Percentiles rank a stretch among this genome's conserved stretches.
phyloP scores from a whole-genome alignment of 2,329 filamentous ascomycete species.

The Chaetomium sp. region DNA sequence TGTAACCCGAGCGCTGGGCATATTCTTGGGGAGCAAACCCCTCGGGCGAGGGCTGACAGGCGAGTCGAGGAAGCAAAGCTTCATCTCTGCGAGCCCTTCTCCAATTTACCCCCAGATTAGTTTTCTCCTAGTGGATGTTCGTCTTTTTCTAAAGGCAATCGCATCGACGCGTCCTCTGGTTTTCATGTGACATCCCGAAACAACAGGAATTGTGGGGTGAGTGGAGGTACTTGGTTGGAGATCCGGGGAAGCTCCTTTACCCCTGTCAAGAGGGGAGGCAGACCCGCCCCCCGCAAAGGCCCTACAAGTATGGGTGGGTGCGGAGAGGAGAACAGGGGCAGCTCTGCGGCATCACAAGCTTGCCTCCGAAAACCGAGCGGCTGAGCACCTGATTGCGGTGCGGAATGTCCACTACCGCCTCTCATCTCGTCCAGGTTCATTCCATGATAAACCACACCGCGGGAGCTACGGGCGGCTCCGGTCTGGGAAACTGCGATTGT shows the following conservation, averaged over 20 bases:
- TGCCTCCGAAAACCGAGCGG: slow-evolving; percentile 4
- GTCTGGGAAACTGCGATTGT: neutral
- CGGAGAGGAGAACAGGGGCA: slow-evolving; percentile 18
- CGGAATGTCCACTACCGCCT: slow-evolving; percentile 12
- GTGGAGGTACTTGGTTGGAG: slow-evolving; percentile 26
- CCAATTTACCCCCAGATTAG: neutral
- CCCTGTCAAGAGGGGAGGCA: slow-evolving; percentile 12
- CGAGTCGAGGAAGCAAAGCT: neutral
- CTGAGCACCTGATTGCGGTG: slow-evolving; percentile 1
- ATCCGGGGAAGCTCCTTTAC: slow-evolving; percentile 30
- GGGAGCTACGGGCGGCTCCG: neutral
- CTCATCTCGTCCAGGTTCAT: neutral
- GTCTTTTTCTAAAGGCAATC: neutral
- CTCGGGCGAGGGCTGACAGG: neutral
- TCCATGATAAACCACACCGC: neutral
- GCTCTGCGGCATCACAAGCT: neutral
- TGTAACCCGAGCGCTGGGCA: slow-evolving; percentile 13
- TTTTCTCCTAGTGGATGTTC: neutral
- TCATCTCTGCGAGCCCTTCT: neutral
- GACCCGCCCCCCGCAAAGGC: slow-evolving; percentile 11
- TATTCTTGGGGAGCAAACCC: neutral
- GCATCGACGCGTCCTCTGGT: too few relatives aligned
- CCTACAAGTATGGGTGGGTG: too few relatives aligned
- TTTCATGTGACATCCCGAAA: slow-evolving; percentile 2
- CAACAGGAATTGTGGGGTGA: slow-evolving; percentile 22